A percentile compares a stretch with the other conserved stretches of the same genome.
phyloP scores from a whole-genome alignment of 441 rosid genomes.

The Pelargonium fulgidum region DNA sequence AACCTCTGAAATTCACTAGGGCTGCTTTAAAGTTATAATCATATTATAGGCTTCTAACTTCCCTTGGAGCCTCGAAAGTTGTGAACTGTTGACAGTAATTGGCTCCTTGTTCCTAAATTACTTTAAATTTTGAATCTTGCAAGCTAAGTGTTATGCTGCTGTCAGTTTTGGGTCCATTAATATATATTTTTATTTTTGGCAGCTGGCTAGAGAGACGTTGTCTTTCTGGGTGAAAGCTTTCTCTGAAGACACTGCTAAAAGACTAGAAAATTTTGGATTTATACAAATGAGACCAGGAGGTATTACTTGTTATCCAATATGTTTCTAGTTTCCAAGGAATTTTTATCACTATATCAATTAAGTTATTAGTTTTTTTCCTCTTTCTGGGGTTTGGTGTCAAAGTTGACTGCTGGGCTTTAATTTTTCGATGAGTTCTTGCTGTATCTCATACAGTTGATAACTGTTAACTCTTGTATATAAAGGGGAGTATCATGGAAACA shows the following conservation, averaged over 20 bases:
- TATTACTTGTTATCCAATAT: slow-evolving; percentile 27
- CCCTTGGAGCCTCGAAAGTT: background rate
- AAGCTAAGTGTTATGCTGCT: background rate
- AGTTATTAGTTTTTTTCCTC: background rate
- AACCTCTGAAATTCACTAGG: background rate
- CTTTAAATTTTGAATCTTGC: background rate
- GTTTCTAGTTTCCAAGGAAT: slow-evolving; percentile 2
- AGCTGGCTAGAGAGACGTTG: slow-evolving; percentile 93
- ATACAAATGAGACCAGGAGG: slow-evolving; percentile 98
- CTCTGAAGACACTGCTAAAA: slow-evolving; percentile 97
- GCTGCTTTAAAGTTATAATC: background rate
- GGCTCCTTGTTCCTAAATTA: background rate
- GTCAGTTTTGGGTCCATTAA: background rate
- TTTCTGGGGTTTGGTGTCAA: background rate
- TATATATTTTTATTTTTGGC: slow-evolving; percentile 24
- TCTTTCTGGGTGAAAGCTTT: slow-evolving; percentile 99
- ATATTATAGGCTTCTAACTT: background rate
- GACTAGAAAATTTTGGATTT: slow-evolving; percentile 92
- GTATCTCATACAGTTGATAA: background rate
- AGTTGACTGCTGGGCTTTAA: background rate
- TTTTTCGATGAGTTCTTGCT: background rate
- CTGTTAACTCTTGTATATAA: slow-evolving; percentile 15
- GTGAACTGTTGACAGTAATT: background rate
- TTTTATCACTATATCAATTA: background rate
- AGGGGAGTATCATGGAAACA: slow-evolving; percentile 99